Evolutionary conservation across 352 stramenopile genomes (phyloP).

Genomic region (Phytopythium kandeliae): DNA sequence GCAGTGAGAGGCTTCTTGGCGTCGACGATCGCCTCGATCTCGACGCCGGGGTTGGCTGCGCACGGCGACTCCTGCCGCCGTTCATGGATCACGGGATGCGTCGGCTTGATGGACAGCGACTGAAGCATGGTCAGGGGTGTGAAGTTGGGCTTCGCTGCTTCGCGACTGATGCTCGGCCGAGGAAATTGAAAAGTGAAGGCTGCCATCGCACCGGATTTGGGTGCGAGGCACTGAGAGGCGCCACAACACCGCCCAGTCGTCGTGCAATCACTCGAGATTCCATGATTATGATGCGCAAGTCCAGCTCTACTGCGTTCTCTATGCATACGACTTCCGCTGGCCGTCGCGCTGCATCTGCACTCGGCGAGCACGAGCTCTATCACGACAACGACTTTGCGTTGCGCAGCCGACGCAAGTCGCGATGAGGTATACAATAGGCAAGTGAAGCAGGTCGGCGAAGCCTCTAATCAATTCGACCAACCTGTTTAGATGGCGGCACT

Average conservation of each 20-base stretch:
- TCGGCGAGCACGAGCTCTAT: not conserved
- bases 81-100: slow-evolving; percentile 15
- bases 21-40: slow-evolving; percentile 15
- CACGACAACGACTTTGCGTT: not conserved
- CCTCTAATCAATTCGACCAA: slow-evolving; percentile 3
- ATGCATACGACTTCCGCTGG: not conserved
- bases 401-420: not conserved
- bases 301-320: not conserved
- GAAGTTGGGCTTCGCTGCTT: not conserved
- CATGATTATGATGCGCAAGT: slow-evolving; percentile 1
- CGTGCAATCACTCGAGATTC: not conserved
- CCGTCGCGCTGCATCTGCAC: not conserved
- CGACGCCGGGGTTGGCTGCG: slow-evolving; percentile 17
- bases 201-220: not conserved
- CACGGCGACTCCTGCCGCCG: slow-evolving; percentile 13
- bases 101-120: slow-evolving; percentile 26
- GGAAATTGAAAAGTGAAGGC: slow-evolving; percentile 18
- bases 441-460: not conserved
- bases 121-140: slow-evolving; percentile 19
- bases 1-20: slow-evolving; percentile 16
- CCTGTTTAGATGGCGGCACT: not conserved
- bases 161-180: not conserved
- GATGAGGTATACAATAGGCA: slow-evolving; percentile 1
- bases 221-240: not conserved
- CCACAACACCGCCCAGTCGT: not conserved